Conservation (phyloP, 1,139 yeast genomes). For the Zygoascus meyerae region DNA sequence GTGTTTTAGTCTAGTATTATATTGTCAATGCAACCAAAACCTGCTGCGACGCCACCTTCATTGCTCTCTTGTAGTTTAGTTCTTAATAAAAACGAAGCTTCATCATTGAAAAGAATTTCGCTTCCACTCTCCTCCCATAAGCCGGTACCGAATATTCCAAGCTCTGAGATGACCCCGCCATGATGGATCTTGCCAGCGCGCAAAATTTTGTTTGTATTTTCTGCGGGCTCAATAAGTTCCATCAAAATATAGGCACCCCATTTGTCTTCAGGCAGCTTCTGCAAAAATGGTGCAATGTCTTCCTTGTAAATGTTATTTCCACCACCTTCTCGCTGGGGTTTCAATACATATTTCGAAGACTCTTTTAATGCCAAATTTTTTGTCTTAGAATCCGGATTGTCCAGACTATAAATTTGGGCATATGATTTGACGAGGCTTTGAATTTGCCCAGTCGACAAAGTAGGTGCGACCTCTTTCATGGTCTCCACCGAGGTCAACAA, state of each 20-base stretch:
- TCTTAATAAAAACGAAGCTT: slow-evolving; percentile 80
- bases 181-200: slow-evolving; percentile 55
- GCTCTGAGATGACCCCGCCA: slow-evolving; percentile 77
- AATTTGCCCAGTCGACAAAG: slow-evolving; percentile 35
- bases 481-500: slow-evolving; percentile 54
- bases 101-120: slow-evolving; percentile 53
- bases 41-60: slow-evolving; percentile 99
- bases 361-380: slow-evolving; percentile 58
- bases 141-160: slow-evolving; percentile 84
- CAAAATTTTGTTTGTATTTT: slow-evolving; percentile 58
- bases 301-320: slow-evolving; percentile 88
- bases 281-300: slow-evolving; percentile 70
- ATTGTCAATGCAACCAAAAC: slow-evolving; percentile 94
- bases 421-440: slow-evolving; percentile 53
- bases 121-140: slow-evolving; percentile 63
- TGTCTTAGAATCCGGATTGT: slow-evolving; percentile 56
- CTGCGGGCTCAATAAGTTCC: slow-evolving; percentile 84
- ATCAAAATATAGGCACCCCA: slow-evolving; percentile 92
- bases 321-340: slow-evolving; percentile 96
- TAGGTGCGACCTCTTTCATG: slow-evolving; percentile 45
- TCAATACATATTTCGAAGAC: slow-evolving; percentile 72
- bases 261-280: slow-evolving; percentile 53
- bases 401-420: slow-evolving; percentile 82
- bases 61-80: slow-evolving; percentile 81
- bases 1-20: slow-evolving; percentile 34